Base-by-base conservation (phyloP, 805 yeast species). In the Candida maltosa region DNA sequence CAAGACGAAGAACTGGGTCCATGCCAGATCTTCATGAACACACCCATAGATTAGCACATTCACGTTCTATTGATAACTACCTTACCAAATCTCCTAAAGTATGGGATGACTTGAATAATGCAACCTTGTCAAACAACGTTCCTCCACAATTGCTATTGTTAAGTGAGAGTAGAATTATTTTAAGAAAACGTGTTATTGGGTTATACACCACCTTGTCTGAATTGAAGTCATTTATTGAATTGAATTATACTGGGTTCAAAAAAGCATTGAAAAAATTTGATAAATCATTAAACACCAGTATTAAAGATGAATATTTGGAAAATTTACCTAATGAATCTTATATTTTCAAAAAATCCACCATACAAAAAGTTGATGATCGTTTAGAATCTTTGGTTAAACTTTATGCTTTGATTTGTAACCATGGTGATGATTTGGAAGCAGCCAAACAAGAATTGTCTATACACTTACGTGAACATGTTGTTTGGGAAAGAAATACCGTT, bases 381-480 rank as follows among this genome's bases (percentile, higher is more conserved):
- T 54, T 69, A 12, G 58, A 58, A 2, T 46, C 60, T 3, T 44
- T 66, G 18, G 49, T 57, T 44, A 44, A 61, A 49, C 46, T 58
- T 32, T 56, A 60, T 57, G 56, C 73, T 49, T 43, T 69, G 60
- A 39, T 64, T 46, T 50, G 65, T 45, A 54, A 59, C 45, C 65
- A 72, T 29, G 52, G 56, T n/a, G 55, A 60, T 16, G 65, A 61
- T 40, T 46, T 72, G 11, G 75, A 68, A 19, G 48, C 60, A 7
- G 77, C 79, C 22, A 72, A 62, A 45, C 56, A 69, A 3, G 84
- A 78, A 48, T 60, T 81, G 42, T 75, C 77, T 37, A 70, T 80
- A 2, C 77, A 72, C 42, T 59, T 74, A 38, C 60, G 77, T 46
- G 79, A 74, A 42, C 77, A 72, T 42, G 73, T 73, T 31, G 76